Evolutionary conservation across 2,329 filamentous ascomycete species (phyloP), one percentile per base, ranked within the genome.

Genomic region (Emmonsiellopsis sp.): DNA sequence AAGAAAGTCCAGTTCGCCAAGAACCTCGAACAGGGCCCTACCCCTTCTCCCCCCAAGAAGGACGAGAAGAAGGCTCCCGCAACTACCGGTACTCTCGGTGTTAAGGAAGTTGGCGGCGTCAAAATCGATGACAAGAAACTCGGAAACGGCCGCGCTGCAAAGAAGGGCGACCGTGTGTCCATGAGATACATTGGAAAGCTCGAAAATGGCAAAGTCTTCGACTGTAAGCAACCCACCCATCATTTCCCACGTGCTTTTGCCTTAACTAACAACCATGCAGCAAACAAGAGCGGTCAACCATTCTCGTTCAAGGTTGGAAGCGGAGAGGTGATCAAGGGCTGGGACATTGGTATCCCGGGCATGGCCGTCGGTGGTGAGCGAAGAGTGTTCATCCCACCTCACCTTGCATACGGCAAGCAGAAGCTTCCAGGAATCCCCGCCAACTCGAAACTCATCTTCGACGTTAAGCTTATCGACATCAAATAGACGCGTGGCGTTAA

Each of bases 1-100:
- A 96, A 96, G 83, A 97, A 96, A 79, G 93, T 98, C 57, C 89
- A 95, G 73, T 98, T 98, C 71, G 92, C 93, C 68, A 96, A 97
- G 82, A 91, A 97, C 73, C 89, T 98, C 58, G 93, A 97, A 79
- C 90, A 95, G 74, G 93, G 93, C 56, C 93, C 93, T 59, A 94
- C 90, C 43, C 85, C 87, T 54, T 75, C 80, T 59, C 72, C 75
- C 57, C 73, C 73, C 54, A 66, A 69, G 58, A 71, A 76, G 66
- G 58, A 67, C 16, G 65, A 67, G 41, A 67, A 73, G 63, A 79
- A 78, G 66, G 73, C 58, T 76, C 77, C 68, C 72, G 13, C 10
- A 32, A 41, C 79, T 63, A 79, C 79, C 65, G 77, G 78, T 52
- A 73, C 80, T 37, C 75, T 84, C 48, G 83, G 86, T 58, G 79